Conservation (phyloP, 768 basidiomycete genomes). For the Ephemerocybe angulata region DNA sequence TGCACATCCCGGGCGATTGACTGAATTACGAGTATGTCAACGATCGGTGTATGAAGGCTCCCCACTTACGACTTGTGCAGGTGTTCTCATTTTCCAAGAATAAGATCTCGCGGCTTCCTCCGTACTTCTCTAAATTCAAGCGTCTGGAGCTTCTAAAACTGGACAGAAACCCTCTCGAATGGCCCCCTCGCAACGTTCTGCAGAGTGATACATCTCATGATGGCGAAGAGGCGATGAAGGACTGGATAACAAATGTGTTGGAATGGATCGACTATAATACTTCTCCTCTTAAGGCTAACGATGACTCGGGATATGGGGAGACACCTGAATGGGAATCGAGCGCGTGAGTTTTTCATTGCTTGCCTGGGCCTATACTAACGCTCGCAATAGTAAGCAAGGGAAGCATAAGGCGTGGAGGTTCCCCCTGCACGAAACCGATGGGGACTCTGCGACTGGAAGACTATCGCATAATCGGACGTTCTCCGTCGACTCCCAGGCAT, state of each 20-base stretch:
- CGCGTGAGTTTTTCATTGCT: constrained; percentile 23
- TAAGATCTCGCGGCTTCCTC: constrained; percentile 73
- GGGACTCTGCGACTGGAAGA: constrained; percentile 34
- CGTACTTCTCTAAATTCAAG: constrained; percentile 71
- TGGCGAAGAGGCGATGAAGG: constrained; percentile 52
- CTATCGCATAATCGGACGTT: constrained; percentile 56
- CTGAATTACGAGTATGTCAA: constrained; percentile 66
- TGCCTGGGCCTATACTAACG: not conserved
- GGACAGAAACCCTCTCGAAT: constrained; percentile 91
- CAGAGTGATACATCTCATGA: constrained; percentile 34
- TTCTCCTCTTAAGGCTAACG: constrained; percentile 27
- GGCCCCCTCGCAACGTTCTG: constrained; percentile 71
- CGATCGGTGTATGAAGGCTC: too few species aligned
- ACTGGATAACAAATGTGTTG: constrained; percentile 71
- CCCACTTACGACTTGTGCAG: constrained; percentile 38
- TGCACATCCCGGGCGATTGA: constrained; percentile 70
- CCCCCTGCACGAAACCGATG: constrained; percentile 31
- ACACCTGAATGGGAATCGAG: constrained; percentile 41
- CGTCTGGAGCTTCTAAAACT: constrained; percentile 76
- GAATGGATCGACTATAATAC: constrained; percentile 68
- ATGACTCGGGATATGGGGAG: constrained; percentile 51
- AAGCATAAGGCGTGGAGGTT: constrained; percentile 42
- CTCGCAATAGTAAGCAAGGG: constrained; percentile 2
- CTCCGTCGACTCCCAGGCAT: constrained; percentile 58
- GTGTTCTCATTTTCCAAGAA: constrained; percentile 87